Base-by-base conservation (phyloP, 257 asterid species). In the Leptodermis oblonga region DNA sequence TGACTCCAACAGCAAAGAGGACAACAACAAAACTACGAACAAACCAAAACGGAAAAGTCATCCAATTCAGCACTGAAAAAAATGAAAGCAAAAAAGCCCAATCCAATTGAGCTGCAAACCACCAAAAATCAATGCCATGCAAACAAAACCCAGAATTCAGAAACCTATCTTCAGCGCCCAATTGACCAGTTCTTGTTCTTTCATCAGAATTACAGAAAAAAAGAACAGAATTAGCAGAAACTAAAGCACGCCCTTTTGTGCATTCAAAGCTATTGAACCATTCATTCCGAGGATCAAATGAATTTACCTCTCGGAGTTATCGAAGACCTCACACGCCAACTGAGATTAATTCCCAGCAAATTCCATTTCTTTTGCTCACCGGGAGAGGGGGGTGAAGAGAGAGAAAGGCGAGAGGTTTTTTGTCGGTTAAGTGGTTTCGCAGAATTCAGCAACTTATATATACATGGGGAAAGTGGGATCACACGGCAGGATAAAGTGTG, bases 81-180 rank as follows among this genome's bases (percentile, higher is more conserved):
- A 0, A n/a, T n/a, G n/a, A n/a, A n/a, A n/a, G n/a, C n/a, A n/a
- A n/a, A n/a, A n/a, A n/a, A n/a, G n/a, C n/a, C 30, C 59, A 12
- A 42, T 67, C 33, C 26, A 15, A 51, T 49, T n/a, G 31, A 49
- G 33, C 62, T n/a, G 49, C 14, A 67, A 31, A 46, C 3, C 1
- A 51, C 26, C 45, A 67, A 49, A n/a, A n/a, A 67, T 67, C 58
- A 48, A 67, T 49, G 48, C 33, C 67, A 36, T 61, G 67, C 67
- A 61, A n/a, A 34, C 18, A 61, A 61, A 67, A 67, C 28, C 58
- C 61, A n/a, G 18, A 67, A 18, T 22, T 22, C 22, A 49, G 23
- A 65, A 30, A 31, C 23, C 17, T 10, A 31, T 0, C 7, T 23
- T 20, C 11, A 67, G n/a, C 22, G 14, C 46, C 43, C 22, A 67